Evolutionary conservation across 306 rosid genomes (phyloP).

Genomic region (Amphicarpaea edgeworthii): DNA sequence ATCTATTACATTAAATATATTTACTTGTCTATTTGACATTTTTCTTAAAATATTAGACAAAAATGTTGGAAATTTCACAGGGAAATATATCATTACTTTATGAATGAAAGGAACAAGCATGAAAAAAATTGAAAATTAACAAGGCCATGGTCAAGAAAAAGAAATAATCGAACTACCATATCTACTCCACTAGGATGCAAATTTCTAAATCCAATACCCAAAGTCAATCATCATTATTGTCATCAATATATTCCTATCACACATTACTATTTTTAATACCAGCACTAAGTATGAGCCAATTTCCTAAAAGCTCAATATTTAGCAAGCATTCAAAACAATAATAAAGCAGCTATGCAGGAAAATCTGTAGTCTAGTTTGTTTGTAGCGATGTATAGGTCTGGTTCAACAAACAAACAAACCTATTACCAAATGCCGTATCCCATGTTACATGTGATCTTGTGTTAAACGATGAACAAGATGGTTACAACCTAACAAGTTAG

Average conservation of each 20-base stretch:
- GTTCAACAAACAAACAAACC: conserved; percentile 10
- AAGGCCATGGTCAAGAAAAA: no score
- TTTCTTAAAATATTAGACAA: not conserved
- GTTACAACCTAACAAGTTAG: conserved; percentile 18
- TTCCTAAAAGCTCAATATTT: not conserved
- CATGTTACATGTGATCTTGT: not conserved
- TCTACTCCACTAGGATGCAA: not conserved
- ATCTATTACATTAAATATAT: not conserved
- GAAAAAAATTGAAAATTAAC: no score
- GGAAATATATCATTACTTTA: no score
- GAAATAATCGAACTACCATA: not conserved
- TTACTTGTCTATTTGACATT: not conserved
- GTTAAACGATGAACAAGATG: not conserved
- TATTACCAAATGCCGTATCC: not conserved
- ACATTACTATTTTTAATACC: not conserved
- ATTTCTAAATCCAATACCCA: not conserved
- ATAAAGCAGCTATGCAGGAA: not conserved
- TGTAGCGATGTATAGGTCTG: not conserved
- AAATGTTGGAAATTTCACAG: not conserved
- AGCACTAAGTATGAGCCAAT: not conserved
- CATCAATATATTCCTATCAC: not conserved
- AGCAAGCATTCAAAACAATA: not conserved
- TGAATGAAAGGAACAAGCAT: not conserved
- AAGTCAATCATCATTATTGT: not conserved
- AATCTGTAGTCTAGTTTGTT: not conserved